Conservation (phyloP, 495 filamentous ascomycete species). For the Tuber umbilicatum region DNA sequence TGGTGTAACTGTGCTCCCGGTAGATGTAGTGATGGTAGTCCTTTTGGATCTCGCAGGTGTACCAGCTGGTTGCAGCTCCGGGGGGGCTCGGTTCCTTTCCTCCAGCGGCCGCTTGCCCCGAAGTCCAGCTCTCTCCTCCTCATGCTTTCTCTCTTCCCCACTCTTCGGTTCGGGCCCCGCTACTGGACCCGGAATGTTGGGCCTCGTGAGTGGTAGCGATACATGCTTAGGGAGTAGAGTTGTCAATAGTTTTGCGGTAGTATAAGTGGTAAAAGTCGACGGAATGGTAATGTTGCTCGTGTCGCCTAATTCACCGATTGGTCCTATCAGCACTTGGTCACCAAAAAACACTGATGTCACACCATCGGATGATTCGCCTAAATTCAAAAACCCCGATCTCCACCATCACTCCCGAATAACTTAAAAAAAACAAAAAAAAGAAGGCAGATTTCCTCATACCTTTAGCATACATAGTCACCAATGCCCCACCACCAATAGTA, state of each 20-base stretch:
- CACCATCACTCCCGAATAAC: background rate
- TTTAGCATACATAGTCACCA: slow-evolving; percentile 92
- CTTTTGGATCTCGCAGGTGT: slow-evolving; percentile 21
- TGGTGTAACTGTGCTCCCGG: slow-evolving; percentile 30
- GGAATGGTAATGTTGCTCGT: slow-evolving; percentile 92
- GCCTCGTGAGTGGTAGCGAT: slow-evolving; percentile 4
- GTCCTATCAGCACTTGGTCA: slow-evolving; percentile 5
- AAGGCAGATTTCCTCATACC: slow-evolving; percentile 32
- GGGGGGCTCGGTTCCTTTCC: slow-evolving; percentile 6
- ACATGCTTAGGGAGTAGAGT: slow-evolving; percentile 51
- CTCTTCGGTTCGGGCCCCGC: slow-evolving; percentile 48
- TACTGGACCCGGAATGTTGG: slow-evolving; percentile 43
- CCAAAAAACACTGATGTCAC: slow-evolving; percentile 9
- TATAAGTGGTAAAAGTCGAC: slow-evolving; percentile 88
- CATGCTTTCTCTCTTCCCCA: slow-evolving; percentile 44
- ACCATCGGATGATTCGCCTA: slow-evolving; percentile 1
- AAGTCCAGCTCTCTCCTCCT: slow-evolving; percentile 38
- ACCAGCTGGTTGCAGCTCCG: slow-evolving; percentile 10
- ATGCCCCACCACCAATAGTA: slow-evolving; percentile 42
- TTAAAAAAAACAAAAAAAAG: slow-evolving; percentile 9
- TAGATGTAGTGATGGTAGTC: slow-evolving; percentile 23
- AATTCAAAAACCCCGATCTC: background rate
- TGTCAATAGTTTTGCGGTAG: slow-evolving; percentile 86
- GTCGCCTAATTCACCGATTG: slow-evolving; percentile 52
- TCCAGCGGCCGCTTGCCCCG: slow-evolving; percentile 25